Evolutionary conservation across 345 rosid species (phyloP).

Genomic region (Lumnitzera racemosa): DNA sequence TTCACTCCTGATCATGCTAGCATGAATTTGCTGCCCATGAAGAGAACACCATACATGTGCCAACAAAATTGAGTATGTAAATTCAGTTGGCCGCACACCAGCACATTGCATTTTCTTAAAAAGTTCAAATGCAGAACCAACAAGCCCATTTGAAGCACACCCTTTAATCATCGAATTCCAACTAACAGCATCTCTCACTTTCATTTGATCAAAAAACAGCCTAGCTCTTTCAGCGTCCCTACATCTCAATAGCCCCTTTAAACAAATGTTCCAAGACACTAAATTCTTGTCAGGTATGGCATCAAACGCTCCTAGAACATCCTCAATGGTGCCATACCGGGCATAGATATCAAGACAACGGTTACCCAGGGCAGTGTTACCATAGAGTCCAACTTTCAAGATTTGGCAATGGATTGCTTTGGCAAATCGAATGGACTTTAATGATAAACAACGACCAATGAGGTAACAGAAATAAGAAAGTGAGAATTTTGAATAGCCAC

Average conservation of each 20-base stretch:
- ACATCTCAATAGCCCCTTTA: slow-evolving; percentile 29
- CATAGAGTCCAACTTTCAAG: slow-evolving; percentile 44
- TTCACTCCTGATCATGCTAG: slow-evolving; percentile 40
- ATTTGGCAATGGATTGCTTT: slow-evolving; percentile 50
- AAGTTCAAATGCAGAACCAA: slow-evolving; percentile 23
- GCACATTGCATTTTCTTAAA: slow-evolving; percentile 45
- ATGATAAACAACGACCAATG: slow-evolving; percentile 33
- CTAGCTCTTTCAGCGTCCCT: slow-evolving; percentile 23
- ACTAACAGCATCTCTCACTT: slow-evolving; percentile 54
- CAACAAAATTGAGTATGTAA: slow-evolving; percentile 49
- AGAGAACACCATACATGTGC: slow-evolving; percentile 32
- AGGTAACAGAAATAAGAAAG: slow-evolving; percentile 29
- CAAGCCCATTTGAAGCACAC: slow-evolving; percentile 32
- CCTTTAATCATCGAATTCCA: slow-evolving; percentile 70
- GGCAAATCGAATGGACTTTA: slow-evolving; percentile 23
- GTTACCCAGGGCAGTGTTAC: slow-evolving; percentile 53
- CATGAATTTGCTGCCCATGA: slow-evolving; percentile 60
- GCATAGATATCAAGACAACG: slow-evolving; percentile 63
- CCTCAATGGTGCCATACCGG: slow-evolving; percentile 26
- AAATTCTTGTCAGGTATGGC: slow-evolving; percentile 37
- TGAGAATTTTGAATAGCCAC: slow-evolving; percentile 25
- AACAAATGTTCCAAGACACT: slow-evolving; percentile 61
- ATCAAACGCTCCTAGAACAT: slow-evolving; percentile 35
- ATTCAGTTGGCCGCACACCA: slow-evolving; percentile 39
- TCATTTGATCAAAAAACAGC: slow-evolving; percentile 56